These are phyloP conservation scores for Plasmodium inui DNA, from an alignment of 169 alveolate genomes.

Conservation along the genomic window DNA sequence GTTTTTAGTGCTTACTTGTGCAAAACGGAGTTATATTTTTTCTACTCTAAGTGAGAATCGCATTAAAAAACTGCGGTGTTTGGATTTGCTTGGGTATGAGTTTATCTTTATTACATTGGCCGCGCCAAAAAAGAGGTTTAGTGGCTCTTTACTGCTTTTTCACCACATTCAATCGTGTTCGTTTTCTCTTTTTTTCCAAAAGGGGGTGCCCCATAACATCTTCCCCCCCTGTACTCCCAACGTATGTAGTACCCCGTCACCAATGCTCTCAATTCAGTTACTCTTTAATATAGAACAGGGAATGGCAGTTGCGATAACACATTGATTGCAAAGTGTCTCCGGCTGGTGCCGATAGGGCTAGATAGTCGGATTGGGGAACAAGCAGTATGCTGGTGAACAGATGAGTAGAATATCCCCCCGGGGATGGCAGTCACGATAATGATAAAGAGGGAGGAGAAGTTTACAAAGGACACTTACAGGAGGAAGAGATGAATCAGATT, in stretches of 20 bases:
- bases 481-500: background rate
- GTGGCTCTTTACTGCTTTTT: background rate
- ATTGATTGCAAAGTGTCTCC: background rate
- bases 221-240: background rate
- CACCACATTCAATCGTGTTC: background rate
- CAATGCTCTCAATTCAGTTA: background rate
- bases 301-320: background rate
- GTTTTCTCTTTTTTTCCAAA: no score
- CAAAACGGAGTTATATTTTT: background rate
- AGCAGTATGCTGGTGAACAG: background rate
- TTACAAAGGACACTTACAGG: no score
- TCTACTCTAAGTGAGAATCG: background rate
- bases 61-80: background rate
- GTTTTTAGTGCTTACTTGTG: background rate
- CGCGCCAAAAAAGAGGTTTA: background rate
- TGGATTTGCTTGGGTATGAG: background rate
- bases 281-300: background rate
- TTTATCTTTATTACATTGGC: background rate
- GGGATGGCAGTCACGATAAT: background rate
- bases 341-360: background rate
- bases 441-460: background rate
- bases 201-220: background rate
- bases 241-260: background rate
- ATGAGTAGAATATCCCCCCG: background rate
- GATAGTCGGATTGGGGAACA: background rate